These are phyloP conservation scores for Tremellales sp. DNA, from an alignment of 1,284 basidiomycete genomes.

Conservation along the genomic window DNA sequence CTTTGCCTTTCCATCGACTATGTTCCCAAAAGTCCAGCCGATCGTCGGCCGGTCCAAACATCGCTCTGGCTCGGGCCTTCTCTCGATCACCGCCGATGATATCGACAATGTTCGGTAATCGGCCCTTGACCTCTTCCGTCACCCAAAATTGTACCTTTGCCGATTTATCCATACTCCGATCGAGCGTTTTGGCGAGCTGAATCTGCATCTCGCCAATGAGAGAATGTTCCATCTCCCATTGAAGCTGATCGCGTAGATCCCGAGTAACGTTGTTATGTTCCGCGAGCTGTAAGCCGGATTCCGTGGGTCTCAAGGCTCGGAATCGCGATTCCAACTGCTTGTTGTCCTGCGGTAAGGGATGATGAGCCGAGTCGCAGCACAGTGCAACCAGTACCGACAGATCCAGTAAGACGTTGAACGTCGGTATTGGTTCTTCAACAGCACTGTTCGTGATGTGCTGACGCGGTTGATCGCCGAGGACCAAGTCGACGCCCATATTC, in stretches of 20 bases:
- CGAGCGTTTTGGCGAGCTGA: slow-evolving; percentile 11
- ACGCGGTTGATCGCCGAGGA: slow-evolving; percentile 11
- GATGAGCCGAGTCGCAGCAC: slow-evolving; percentile 75
- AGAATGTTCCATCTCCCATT: slow-evolving; percentile 36
- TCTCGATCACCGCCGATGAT: slow-evolving; percentile 39
- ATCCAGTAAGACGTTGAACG: slow-evolving; percentile 65
- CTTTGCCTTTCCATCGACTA: slow-evolving; percentile 32
- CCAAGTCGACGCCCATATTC: slow-evolving; percentile 62
- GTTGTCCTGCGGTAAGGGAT: slow-evolving; percentile 57
- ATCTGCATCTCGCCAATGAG: slow-evolving; percentile 35
- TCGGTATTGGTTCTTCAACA: slow-evolving; percentile 51
- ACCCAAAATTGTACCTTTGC: slow-evolving; percentile 33
- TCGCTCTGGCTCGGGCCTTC: slow-evolving; percentile 22
- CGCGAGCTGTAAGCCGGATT: slow-evolving; percentile 8
- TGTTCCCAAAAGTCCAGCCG: slow-evolving; percentile 29
- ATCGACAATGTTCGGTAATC: slow-evolving; percentile 35
- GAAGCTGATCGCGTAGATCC: slow-evolving; percentile 40
- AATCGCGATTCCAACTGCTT: slow-evolving; percentile 60
- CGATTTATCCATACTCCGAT: neutral
- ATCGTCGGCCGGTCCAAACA: slow-evolving; percentile 18
- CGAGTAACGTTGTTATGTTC: slow-evolving; percentile 29
- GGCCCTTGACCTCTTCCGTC: slow-evolving; percentile 33
- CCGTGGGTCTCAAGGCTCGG: slow-evolving; percentile 16
- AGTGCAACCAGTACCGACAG: slow-evolving; percentile 76
- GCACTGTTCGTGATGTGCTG: neutral